Percentiles rank a stretch among this genome's conserved stretches.
phyloP scores from a whole-genome alignment of 2,329 filamentous ascomycete species.

The Epichloe gansuensis region DNA sequence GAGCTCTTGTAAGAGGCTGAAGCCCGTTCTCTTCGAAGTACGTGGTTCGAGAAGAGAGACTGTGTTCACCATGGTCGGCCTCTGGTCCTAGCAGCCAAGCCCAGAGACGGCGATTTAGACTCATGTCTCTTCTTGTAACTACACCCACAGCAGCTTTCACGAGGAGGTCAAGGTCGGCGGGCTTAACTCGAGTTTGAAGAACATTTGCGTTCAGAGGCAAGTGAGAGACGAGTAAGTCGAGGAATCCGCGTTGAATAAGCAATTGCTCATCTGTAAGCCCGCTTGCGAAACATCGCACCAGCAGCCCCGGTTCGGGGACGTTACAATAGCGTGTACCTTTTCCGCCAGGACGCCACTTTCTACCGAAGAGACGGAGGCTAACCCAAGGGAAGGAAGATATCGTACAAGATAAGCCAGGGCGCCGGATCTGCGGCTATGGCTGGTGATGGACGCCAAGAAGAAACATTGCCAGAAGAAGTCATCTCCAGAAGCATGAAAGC shows the following conservation, averaged over 20 bases:
- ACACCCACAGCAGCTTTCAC: slow-evolving; percentile 77
- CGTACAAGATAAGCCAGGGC: slow-evolving; percentile 78
- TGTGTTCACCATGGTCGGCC: slow-evolving; percentile 32
- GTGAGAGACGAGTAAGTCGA: slow-evolving; percentile 85
- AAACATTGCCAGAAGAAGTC: slow-evolving; percentile 98
- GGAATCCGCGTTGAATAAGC: slow-evolving; percentile 83
- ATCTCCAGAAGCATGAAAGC: slow-evolving; percentile 49
- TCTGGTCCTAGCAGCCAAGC: slow-evolving; percentile 80
- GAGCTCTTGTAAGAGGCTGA: slow-evolving; percentile 57
- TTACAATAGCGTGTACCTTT: slow-evolving; percentile 52
- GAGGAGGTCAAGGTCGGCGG: slow-evolving; percentile 67
- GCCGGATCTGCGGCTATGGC: slow-evolving; percentile 70
- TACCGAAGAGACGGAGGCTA: slow-evolving; percentile 4
- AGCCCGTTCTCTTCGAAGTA: slow-evolving; percentile 80
- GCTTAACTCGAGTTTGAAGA: slow-evolving; percentile 61
- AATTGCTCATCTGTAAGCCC: slow-evolving; percentile 80
- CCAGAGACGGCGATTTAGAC: slow-evolving; percentile 88
- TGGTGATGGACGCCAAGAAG: slow-evolving; percentile 86
- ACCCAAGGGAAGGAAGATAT: slow-evolving; percentile 47
- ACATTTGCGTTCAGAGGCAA: slow-evolving; percentile 75
- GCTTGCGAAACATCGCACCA: slow-evolving; percentile 84
- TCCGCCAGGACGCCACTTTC: slow-evolving; percentile 18
- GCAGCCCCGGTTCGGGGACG: slow-evolving; percentile 77
- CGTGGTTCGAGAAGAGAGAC: slow-evolving; percentile 48
- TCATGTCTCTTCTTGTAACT: slow-evolving; percentile 87